phyloP scores from a whole-genome alignment of 495 filamentous ascomycete genomes.

The Penicillium taxi region DNA sequence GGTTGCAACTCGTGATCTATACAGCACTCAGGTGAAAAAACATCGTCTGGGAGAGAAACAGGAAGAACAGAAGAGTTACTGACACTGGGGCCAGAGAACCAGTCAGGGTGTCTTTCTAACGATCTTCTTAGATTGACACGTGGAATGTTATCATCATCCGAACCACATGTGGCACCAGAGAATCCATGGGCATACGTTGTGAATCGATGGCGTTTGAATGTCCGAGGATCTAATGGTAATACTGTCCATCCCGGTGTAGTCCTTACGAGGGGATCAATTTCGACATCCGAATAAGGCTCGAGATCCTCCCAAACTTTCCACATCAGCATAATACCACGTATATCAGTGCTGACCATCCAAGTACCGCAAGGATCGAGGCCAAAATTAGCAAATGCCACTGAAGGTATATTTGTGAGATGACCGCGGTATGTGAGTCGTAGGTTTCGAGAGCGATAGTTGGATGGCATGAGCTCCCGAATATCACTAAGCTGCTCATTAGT shows the following conservation, averaged over 20 bases:
- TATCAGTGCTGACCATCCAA: slow-evolving; percentile 69
- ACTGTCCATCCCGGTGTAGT: slow-evolving; percentile 39
- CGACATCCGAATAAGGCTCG: slow-evolving; percentile 20
- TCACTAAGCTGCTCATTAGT: slow-evolving; percentile 17
- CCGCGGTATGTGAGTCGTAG: slow-evolving; percentile 35
- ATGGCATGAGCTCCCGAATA: slow-evolving; percentile 24
- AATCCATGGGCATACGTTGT: slow-evolving; percentile 39
- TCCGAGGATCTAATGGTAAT: slow-evolving; percentile 42
- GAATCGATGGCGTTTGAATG: slow-evolving; percentile 29
- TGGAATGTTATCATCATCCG: too few species aligned
- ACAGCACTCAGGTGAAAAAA: slow-evolving; percentile 24
- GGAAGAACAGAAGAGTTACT: too few species aligned
- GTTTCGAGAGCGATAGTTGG: slow-evolving; percentile 30
- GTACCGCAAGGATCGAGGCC: slow-evolving; percentile 53
- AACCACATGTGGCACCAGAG: too few species aligned
- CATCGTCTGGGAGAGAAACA: slow-evolving; percentile 25
- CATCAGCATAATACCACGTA: slow-evolving; percentile 54
- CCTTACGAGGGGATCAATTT: slow-evolving; percentile 19
- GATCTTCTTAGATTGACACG: too few species aligned
- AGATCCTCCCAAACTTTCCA: slow-evolving; percentile 56
- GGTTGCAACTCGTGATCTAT: slow-evolving; percentile 4
- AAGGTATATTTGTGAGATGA: slow-evolving; percentile 65
- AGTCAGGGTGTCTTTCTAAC: too few species aligned
- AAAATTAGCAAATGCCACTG: slow-evolving; percentile 62
- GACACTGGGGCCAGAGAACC: too few species aligned